Evolutionary conservation across 768 basidiomycete genomes (phyloP), one percentile per base, ranked within the genome.

Genomic region (Podaxis rugospora): DNA sequence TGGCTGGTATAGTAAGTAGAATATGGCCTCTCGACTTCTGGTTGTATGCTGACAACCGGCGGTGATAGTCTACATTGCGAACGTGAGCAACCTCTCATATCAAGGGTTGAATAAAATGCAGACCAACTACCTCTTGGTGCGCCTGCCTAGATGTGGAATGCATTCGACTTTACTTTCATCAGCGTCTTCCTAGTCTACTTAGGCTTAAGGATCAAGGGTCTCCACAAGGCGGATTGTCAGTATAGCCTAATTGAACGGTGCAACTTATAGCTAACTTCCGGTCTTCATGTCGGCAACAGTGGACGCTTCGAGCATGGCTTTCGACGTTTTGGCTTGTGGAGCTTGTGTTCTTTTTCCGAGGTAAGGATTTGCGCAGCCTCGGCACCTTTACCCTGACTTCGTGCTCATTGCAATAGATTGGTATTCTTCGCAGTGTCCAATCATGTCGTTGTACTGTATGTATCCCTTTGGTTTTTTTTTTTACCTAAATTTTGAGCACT

Each of bases 271-370:
- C 27, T 61, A 36, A 51, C 36, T 23, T 52, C 42, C 50, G 46
- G 53, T 40, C 27, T 27, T 36, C 46, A 53, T 44, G 35, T 63
- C 16, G 28, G 44, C 52, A 35, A 32, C 56, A 81, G 85, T 70
- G 23, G 73, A 67, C 9, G 71, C 78, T 0, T 90, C 90, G 3
- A 79, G 80, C 28, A 71, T 89, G 66, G 87, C 89, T 0, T 94
- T 95, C 67, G 93, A 95, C 66, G 79, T 94, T 35, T 80, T 96
- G 54, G 80, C 93, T 2, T 93, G 90, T 67, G 90, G 88, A 6
- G 92, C 88, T 2, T 94, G 92, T 67, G 86, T 95, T 55, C 79
- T 95, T 25, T 89, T 94, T 67, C 93, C 93, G 21, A 83, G 93
- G 86, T 88, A 66, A 28, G 73, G 66, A 14, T 55, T 37, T 44